Conservation (phyloP, 495 filamentous ascomycete species). For the Aspergillus carlsbadensis region DNA sequence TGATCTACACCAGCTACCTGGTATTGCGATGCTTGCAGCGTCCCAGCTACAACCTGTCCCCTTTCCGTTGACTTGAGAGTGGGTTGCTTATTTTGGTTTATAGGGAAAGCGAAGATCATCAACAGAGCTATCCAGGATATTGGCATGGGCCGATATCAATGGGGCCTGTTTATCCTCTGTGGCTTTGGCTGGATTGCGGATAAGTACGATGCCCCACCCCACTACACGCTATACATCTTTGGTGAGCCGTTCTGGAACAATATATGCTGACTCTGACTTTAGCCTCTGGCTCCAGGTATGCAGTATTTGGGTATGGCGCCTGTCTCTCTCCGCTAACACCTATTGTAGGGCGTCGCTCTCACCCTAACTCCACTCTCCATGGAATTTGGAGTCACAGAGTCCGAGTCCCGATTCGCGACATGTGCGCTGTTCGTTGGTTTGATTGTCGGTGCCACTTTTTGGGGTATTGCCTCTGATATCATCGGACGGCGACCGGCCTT, state of each 20-base stretch:
- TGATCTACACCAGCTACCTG: not conserved
- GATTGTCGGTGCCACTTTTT: slow-evolving; percentile 56
- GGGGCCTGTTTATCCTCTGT: slow-evolving; percentile 72
- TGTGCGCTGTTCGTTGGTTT: slow-evolving; percentile 54
- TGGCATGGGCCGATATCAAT: slow-evolving; percentile 82
- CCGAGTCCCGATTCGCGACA: slow-evolving; percentile 52
- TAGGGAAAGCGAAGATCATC: slow-evolving; percentile 49
- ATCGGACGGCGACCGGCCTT: slow-evolving; percentile 58
- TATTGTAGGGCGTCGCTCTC: slow-evolving; percentile 50
- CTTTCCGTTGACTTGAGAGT: too few relatives aligned
- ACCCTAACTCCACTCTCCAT: slow-evolving; percentile 48
- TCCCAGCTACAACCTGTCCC: too few relatives aligned
- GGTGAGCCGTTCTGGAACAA: too few relatives aligned
- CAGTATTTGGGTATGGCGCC: too few relatives aligned
- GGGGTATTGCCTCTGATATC: slow-evolving; percentile 57
- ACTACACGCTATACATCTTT: too few relatives aligned
- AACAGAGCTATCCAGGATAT: slow-evolving; percentile 67
- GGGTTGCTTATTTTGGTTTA: not conserved
- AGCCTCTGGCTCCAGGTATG: too few relatives aligned
- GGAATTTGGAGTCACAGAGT: slow-evolving; percentile 48
- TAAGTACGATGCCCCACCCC: slow-evolving; percentile 34
- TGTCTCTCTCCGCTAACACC: not conserved
- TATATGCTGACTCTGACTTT: too few relatives aligned
- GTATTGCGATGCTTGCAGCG: too few relatives aligned
- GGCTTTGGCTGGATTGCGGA: slow-evolving; percentile 74